Base-by-base conservation (phyloP, 2,329 filamentous ascomycete species). In the Colletotrichum sojae region DNA sequence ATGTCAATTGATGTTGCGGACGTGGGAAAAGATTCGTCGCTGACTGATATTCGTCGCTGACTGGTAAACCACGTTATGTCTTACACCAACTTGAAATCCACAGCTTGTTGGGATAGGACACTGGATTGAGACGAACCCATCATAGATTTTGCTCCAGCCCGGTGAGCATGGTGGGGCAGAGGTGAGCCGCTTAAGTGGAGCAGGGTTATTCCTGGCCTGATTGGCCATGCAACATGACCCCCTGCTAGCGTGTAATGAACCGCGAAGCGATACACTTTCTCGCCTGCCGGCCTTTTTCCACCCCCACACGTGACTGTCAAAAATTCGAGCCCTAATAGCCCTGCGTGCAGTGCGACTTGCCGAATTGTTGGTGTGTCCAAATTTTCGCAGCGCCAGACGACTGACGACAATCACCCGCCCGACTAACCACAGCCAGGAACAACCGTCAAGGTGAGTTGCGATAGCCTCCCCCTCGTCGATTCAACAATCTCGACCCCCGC, bases 381-480 rank as follows among this genome's bases (percentile, higher is more conserved):
- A 31, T 27, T 62, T 62, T 54, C 53, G 49, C 18, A 13, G 8
- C 18, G 36, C 22, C 20, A 46, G 60, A 55, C 53, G 63, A 60
- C 48, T 63, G 61, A 69, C 61, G 67, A 69, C 27, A 18, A 36
- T 9, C 16, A 45, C 61, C 46, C 57, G 45, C 51, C 63, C 62
- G 62, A 70, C 76, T 76, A 75, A 78, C 76, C 78, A 77, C 76
- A 79, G 76, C 74, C 73, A 75, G 75, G 77, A 76, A 75, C 76
- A 80, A 77, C 78, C 79, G 80, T 80, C 80, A 83, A 82, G 81
- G 81, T 83, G 80, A 57, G 71, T 71, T 27, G 52, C 36, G 54
- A 71, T 48, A 58, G 70, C 71, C 68, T 18, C 51, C 48, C 54
- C 65, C 43, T 18, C 63, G 65, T 53, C 64, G 48, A 68, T 69